Evolutionary conservation across 441 rosid genomes (phyloP).

Genomic region (Adansonia gregorii): DNA sequence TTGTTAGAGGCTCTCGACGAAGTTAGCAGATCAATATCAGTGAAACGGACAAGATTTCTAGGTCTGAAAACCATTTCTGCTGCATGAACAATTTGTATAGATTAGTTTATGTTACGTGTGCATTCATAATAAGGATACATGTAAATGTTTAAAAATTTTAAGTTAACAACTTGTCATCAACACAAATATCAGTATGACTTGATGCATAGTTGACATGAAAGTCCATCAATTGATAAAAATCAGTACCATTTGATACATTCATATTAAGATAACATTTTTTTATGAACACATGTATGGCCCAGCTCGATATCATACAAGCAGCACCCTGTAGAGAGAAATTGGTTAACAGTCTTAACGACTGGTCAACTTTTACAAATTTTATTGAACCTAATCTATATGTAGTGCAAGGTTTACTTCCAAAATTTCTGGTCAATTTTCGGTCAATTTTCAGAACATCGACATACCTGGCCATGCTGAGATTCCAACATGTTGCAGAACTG

Average conservation of each 20-base stretch:
- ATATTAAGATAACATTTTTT: slow-evolving; percentile 6
- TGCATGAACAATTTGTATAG: neutral
- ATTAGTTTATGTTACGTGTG: neutral
- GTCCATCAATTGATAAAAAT: slow-evolving; percentile 14
- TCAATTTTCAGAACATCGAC: slow-evolving; percentile 26
- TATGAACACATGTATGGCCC: slow-evolving; percentile 6
- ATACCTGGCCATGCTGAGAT: slow-evolving; percentile 96
- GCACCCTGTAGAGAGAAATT: slow-evolving; percentile 11
- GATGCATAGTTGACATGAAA: slow-evolving; percentile 3
- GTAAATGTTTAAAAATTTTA: neutral
- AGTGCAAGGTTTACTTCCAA: slow-evolving; percentile 5
- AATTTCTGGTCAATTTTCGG: slow-evolving; percentile 2
- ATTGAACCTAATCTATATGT: neutral
- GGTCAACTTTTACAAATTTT: neutral
- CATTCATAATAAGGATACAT: neutral
- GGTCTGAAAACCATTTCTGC: neutral
- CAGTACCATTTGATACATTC: slow-evolving; percentile 8
- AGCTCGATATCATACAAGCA: slow-evolving; percentile 12
- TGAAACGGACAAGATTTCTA: neutral
- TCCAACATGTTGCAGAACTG: slow-evolving; percentile 93
- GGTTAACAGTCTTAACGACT: slow-evolving; percentile 9
- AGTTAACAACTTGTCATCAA: neutral
- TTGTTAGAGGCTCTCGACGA: slow-evolving; percentile 25
- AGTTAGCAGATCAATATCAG: slow-evolving; percentile 24
- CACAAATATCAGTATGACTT: neutral